These are phyloP conservation scores for Nematocida ausubeli DNA, from an alignment of 371 early-diverging fungal genomes.

Conservation along the genomic window DNA sequence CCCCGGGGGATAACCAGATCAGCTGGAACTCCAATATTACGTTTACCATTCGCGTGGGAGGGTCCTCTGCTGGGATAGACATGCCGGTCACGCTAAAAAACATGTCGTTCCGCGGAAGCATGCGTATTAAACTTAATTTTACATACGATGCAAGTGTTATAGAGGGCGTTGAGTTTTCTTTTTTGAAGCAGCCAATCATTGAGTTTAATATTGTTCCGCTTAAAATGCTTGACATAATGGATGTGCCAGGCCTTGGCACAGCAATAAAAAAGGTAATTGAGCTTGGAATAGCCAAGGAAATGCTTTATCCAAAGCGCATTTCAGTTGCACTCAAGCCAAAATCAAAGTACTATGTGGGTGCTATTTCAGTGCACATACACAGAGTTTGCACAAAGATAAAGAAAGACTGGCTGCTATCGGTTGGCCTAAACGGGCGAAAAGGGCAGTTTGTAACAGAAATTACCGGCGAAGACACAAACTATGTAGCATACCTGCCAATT, in stretches of 20 bases:
- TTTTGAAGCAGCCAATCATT: slow-evolving; percentile 78
- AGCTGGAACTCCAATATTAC: slow-evolving; percentile 89
- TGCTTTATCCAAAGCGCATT: slow-evolving; percentile 66
- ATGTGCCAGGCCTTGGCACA: slow-evolving; percentile 69
- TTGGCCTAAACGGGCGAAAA: slow-evolving; percentile 47
- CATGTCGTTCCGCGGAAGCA: slow-evolving; percentile 76
- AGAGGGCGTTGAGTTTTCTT: slow-evolving; percentile 76
- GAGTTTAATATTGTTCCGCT: slow-evolving; percentile 85
- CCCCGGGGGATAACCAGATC: slow-evolving; percentile 48
- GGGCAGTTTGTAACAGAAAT: background rate
- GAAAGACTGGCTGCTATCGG: background rate
- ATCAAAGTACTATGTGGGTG: slow-evolving; percentile 63
- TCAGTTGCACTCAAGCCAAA: slow-evolving; percentile 63
- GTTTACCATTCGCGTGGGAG: slow-evolving; percentile 77
- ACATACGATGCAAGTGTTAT: slow-evolving; percentile 73
- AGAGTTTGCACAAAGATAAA: slow-evolving; percentile 35
- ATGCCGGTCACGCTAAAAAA: slow-evolving; percentile 84
- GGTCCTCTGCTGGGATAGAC: slow-evolving; percentile 77
- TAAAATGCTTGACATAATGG: slow-evolving; percentile 75
- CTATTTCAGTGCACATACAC: slow-evolving; percentile 61
- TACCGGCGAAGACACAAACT: background rate
- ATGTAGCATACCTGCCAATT: slow-evolving; percentile 43
- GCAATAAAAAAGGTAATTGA: slow-evolving; percentile 68
- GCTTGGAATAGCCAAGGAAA: slow-evolving; percentile 45
- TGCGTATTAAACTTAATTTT: slow-evolving; percentile 74